Evolutionary conservation across 176 grass and related monocot genomes (phyloP), one percentile per base, ranked within the genome.

Genomic region (Cenchrus fungigraminus): DNA sequence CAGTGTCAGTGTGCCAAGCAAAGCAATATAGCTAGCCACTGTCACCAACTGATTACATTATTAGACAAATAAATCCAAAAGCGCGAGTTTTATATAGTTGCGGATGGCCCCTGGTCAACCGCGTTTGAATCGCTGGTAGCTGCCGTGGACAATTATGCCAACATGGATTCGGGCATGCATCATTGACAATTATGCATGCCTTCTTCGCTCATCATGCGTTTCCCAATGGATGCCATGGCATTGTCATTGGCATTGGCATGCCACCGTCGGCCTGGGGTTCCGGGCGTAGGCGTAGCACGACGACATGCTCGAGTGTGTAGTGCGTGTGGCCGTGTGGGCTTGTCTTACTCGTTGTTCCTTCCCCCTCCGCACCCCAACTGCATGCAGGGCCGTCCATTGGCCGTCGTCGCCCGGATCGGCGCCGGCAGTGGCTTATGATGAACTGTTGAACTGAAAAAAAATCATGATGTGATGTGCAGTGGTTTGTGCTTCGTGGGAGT

Each of bases 61-160:
- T 8, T n/a, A 17, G 6, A 40, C 6, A 46, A 4, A 12, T 19
- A 70, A n/a, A 4, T 46, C 68, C 68, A 73, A 73, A 73, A 52
- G 70, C 28, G 46, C 46, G 70, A 37, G 7, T 19, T 44, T 14
- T 59, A 51, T 72, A 32, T 65, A 12, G 57, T 11, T 71, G 17
- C 11, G 32, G 40, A 61, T 52, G 8, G 5, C 3, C 44, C 15
- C 3, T 45, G 57, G 65, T 86, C 79, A 79, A 74, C 74, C 68
- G 6, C 16, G 74, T 83, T 87, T 83, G 88, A 90, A 83, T 61
- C 40, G 6, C 75, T 76, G 25, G 49, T 55, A 25, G 25, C 25
- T 25, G 25, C 25, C 25, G 25, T 25, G 25, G 25, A 25, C 25
- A 25, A 25, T 25, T 25, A 25, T 25, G 25, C 64, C 34, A 12